These are phyloP conservation scores for Yarrowia deformans DNA, from an alignment of 805 yeast species.

Conservation along the genomic window DNA sequence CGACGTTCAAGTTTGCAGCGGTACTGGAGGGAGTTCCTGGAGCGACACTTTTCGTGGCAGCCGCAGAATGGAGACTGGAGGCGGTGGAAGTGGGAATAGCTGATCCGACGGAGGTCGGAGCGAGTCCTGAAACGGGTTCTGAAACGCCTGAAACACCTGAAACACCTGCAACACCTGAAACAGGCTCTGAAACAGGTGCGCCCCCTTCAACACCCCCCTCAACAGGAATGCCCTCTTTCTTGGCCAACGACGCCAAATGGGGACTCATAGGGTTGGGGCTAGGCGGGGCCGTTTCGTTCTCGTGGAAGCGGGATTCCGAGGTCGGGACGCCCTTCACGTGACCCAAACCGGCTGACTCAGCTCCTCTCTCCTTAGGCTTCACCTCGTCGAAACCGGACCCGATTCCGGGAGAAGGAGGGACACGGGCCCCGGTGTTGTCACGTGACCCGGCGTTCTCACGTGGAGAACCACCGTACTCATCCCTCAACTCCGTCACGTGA, in stretches of 20 bases:
- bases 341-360: not conserved
- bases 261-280: conserved; percentile 16
- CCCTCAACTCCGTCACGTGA: conserved; percentile 12
- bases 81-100: not conserved
- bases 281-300: conserved; percentile 18
- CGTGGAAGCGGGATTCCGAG: conserved; percentile 18
- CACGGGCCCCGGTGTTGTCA: not conserved
- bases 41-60: not conserved
- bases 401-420: not conserved
- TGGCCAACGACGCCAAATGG: conserved; percentile 10
- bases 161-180: too few relatives aligned
- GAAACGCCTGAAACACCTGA: too few relatives aligned
- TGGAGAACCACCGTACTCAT: not conserved
- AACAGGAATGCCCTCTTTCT: not conserved
- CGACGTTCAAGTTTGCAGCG: not conserved
- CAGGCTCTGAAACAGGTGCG: not conserved
- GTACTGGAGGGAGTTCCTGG: conserved; percentile 25
- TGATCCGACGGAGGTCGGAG: not conserved
- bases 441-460: not conserved
- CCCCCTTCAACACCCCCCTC: not conserved
- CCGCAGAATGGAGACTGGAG: not conserved
- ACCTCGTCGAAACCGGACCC: conserved; percentile 20
- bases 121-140: too few relatives aligned
- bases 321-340: not conserved
- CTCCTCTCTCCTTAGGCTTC: conserved; percentile 9